phyloP scores from a whole-genome alignment of 2,329 filamentous ascomycete genomes.

The Phialophora expanda region DNA sequence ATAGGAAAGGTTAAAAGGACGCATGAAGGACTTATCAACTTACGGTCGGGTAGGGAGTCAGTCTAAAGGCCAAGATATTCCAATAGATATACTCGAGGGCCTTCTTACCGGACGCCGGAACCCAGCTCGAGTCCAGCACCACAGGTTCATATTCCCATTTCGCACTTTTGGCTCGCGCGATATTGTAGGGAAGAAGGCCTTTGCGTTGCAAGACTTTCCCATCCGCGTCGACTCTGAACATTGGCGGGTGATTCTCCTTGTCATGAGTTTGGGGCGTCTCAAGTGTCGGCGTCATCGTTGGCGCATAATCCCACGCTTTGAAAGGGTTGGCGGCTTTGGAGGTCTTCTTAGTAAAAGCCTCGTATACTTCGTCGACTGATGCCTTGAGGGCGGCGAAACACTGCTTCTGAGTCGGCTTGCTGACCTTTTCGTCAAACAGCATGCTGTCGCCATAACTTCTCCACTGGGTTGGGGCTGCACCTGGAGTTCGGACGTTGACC shows the following conservation, averaged over 20 bases:
- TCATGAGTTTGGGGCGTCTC: not conserved
- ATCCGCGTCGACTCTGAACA: not conserved
- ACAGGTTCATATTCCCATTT: slow-evolving; percentile 4
- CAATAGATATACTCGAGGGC: slow-evolving; percentile 3
- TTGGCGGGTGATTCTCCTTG: slow-evolving; percentile 5
- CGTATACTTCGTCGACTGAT: slow-evolving; percentile 5
- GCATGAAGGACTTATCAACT: no score
- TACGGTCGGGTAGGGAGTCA: slow-evolving; percentile 1
- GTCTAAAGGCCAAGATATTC: slow-evolving; percentile 2
- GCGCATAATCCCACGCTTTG: not conserved
- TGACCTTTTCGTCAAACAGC: slow-evolving; percentile 6
- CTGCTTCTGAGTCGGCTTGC: not conserved
- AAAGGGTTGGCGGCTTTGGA: not conserved
- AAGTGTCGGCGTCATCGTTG: not conserved
- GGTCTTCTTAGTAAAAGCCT: not conserved
- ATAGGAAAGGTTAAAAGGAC: no score
- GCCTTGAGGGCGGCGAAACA: slow-evolving; percentile 1
- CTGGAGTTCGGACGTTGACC: not conserved
- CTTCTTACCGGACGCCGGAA: not conserved
- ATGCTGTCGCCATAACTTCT: slow-evolving; percentile 4
- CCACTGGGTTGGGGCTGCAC: not conserved
- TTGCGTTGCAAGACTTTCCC: slow-evolving; percentile 3
- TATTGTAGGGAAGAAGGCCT: not conserved
- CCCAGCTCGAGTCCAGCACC: not conserved
- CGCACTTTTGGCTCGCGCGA: not conserved